Evolutionary conservation across 768 basidiomycete species (phyloP).

Genomic region (Dacryopinax spathularia): DNA sequence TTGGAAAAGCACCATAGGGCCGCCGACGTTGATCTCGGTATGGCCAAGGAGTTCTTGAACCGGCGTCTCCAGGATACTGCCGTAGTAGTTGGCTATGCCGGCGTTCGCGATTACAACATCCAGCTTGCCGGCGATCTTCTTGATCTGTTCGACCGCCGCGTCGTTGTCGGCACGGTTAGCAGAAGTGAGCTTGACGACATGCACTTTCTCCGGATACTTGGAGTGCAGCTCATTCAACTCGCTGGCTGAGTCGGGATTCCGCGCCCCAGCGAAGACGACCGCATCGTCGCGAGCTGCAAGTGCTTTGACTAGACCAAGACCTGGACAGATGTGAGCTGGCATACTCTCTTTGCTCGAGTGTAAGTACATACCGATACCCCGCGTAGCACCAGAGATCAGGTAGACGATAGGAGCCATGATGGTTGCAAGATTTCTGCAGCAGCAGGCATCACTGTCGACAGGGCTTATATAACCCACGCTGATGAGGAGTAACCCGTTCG

Average conservation of each 20-base stretch:
- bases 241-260: neutral
- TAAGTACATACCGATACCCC: no score
- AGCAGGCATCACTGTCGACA: no score
- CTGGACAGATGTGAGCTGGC: no score
- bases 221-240: neutral
- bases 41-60: neutral
- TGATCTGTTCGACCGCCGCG: constrained; percentile 8
- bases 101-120: constrained; percentile 18
- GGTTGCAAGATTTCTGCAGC: no score
- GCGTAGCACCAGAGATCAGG: no score
- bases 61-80: neutral
- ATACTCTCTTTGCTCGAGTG: no score
- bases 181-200: neutral
- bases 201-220: neutral
- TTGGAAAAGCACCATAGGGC: constrained; percentile 16
- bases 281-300: neutral
- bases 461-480: no score
- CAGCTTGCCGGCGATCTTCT: constrained; percentile 10
- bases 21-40: constrained; percentile 11
- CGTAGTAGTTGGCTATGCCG: constrained; percentile 5
- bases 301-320: neutral
- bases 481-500: no score
- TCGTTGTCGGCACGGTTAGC: constrained; percentile 9
- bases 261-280: neutral
- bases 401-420: no score